phyloP scores from a whole-genome alignment of 345 rosid genomes.

The Noccaea bulbosa region DNA sequence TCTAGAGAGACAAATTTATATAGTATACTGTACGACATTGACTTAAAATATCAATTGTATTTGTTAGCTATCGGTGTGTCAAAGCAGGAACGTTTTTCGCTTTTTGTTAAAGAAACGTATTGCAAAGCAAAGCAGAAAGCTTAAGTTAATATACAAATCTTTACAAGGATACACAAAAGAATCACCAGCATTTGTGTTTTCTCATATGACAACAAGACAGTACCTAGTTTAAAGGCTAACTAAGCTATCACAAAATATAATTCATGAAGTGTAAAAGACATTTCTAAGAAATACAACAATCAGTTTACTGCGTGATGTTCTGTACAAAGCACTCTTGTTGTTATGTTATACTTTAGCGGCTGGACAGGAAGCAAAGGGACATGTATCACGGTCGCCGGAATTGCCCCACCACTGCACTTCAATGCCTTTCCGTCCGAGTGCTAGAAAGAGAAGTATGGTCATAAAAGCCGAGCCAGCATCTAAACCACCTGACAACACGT shows the following conservation, averaged over 20 bases:
- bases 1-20: no score
- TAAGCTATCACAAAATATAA: conserved; percentile 28
- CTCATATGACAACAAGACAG: conserved; percentile 5
- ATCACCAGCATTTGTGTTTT: conserved; percentile 17
- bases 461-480: conserved; percentile 86
- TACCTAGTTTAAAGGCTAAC: neutral
- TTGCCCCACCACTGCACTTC: conserved; percentile 77
- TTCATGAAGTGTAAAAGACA: conserved; percentile 30
- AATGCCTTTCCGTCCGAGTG: conserved; percentile 53
- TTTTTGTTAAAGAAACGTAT: no score
- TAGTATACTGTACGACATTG: no score
- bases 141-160: neutral
- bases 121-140: no score
- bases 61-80: no score
- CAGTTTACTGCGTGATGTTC: conserved; percentile 21
- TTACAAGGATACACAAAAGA: neutral
- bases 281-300: neutral
- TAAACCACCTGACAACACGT: conserved; percentile 75
- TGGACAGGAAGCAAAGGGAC: conserved; percentile 73
- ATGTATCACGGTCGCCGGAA: conserved; percentile 67
- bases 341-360: conserved; percentile 49
- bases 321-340: conserved; percentile 21
- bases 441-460: conserved; percentile 61
- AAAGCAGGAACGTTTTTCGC: no score
- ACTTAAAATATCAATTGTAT: no score